Evolutionary conservation across 768 basidiomycete genomes (phyloP).

Genomic region (Boletellus ananas): DNA sequence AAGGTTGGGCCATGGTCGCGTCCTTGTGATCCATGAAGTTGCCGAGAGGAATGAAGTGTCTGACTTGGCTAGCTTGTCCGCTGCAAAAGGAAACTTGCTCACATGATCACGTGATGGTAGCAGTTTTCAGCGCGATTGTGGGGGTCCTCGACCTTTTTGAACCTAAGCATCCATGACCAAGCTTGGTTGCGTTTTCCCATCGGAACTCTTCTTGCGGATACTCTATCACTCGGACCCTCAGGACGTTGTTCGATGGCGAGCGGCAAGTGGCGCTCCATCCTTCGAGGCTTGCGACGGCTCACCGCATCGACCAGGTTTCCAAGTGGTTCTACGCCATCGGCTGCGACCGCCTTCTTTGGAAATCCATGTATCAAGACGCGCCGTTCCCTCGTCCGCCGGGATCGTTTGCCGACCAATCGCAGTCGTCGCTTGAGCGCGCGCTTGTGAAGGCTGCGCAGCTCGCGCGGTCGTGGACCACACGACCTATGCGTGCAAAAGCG

Average conservation of each 20-base stretch:
- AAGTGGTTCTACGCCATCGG: background rate
- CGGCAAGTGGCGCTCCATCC: background rate
- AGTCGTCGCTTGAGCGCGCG: background rate
- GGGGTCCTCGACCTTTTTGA: too few relatives aligned
- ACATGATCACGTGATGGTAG: too few relatives aligned
- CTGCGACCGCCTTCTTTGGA: background rate
- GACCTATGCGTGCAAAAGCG: background rate
- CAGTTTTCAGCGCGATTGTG: too few relatives aligned
- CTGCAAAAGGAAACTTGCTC: too few relatives aligned
- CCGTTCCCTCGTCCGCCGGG: background rate
- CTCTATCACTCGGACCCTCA: background rate
- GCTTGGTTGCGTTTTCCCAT: background rate
- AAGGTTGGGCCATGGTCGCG: too few relatives aligned
- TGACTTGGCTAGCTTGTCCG: too few relatives aligned
- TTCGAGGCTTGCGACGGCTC: too few relatives aligned
- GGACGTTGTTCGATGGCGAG: slow-evolving; percentile 1
- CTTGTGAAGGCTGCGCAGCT: slow-evolving; percentile 1
- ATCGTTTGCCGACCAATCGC: background rate
- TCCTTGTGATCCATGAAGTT: too few relatives aligned
- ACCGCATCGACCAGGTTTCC: slow-evolving; percentile 2
- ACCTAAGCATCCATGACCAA: too few relatives aligned
- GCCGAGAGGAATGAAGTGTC: too few relatives aligned
- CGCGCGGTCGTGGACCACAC: slow-evolving; percentile 4
- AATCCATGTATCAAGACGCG: background rate
- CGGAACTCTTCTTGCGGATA: background rate